Base-by-base conservation (phyloP, 306 rosid species). In the Styphnolobium japonicum region DNA sequence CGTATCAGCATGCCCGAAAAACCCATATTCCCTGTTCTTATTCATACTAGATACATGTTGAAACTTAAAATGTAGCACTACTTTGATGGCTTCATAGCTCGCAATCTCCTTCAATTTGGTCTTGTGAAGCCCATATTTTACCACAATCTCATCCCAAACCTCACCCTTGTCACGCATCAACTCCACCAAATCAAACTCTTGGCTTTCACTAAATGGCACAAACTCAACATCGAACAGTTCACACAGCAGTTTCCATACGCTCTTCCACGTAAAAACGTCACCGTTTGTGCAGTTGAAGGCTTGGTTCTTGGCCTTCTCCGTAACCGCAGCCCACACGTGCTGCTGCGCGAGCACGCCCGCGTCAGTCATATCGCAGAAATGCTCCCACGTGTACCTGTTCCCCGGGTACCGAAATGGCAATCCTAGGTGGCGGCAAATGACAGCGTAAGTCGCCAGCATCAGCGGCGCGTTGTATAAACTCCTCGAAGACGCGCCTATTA, bases 41-140 rank as follows among this genome's bases (percentile, higher is more conserved):
- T 58, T 88, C 82, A 83, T 88, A 15, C 86, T 78, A 5, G 81
- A 83, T n/a, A 88, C 89, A 51, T 81, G 87, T 53, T 86, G 88
- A 49, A 88, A 81, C 29, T 52, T 9, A 15, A 86, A 83, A 51
- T 18, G 52, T 1, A 82, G 4, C 33, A 78, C 80, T 2, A 60
- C 0, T 21, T 25, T 14, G 0, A 57, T 0, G 0, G 67, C 62
- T 12, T 63, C 79, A 61, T 15, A 75, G 37, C 52, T 60, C 4
- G 74, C n/a, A 5, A 85, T 82, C 10, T 80, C 91, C 67, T 88
- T 80, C 77, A 83, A 58, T n/a, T 77, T 74, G 1, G 86, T 85
- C 31, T 58, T 55, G 6, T 58, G 16, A 42, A 83, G 91, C 27
- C 81, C 87, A 5, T 81, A 15, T 61, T 78, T 83, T 29, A 58